Base-by-base conservation (phyloP, 208 protist genomes). In the Polymyxa betae region DNA sequence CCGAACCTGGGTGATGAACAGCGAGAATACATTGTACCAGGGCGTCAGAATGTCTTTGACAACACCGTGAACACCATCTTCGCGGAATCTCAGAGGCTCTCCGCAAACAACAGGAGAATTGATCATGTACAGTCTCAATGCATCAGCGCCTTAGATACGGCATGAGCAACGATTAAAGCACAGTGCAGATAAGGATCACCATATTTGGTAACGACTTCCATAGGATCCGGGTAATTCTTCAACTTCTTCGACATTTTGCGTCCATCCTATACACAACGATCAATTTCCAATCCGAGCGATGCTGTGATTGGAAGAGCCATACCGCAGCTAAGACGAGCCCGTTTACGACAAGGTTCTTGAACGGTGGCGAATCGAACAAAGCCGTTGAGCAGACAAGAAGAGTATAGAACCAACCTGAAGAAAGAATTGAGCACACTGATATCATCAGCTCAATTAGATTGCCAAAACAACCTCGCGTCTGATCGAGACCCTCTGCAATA, bases 361-460 rank as follows among this genome's bases (percentile, higher is more conserved):
- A 99, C 16, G 99, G 96, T 5, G 97, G 94, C 90, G 96, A 93
- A 91, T 99, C 97, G 93, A 99, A 99, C 24, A 99, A 96, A 0
- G 97, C 97, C 45, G 98, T 99, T 29, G 96, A 97, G 12, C 99
- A 94, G 0, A 99, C 98, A 44, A 99, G 95, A 0, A 99, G 94
- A 0, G 99, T 99, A 96, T 99, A 99, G 95, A 99, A 99, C 98
- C 98, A 99, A 12, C 98, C 98, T 60, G 49, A 99, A 20, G 98
- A 96, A 5, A 97, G 94, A 90, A 96, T 93, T 90, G 98, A 97
- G 93, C 99, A 99, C 20, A 99, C 96, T 0, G 97, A 97, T 44
- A 98, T 98, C 29, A 96, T 96, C 5, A 99, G 94, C 0, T 99
- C 98, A 44, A 99, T 95, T 0, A 99, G 94, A 0, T 99, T 99